Evolutionary conservation across 768 basidiomycete genomes (phyloP), one percentile per base, ranked within the genome.

Genomic region (Mycena indigotica): DNA sequence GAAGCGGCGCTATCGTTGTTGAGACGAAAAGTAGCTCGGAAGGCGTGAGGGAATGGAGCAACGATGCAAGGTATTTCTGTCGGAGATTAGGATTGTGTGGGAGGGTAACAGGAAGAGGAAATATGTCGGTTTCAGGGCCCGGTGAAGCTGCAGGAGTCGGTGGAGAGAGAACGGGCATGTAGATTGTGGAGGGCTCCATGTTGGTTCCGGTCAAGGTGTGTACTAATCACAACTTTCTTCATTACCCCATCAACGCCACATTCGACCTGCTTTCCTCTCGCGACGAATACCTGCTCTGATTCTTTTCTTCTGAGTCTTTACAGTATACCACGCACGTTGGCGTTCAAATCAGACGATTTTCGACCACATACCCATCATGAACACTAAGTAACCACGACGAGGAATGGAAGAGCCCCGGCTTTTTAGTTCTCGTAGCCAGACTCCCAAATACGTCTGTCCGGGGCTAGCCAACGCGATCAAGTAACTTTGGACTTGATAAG

Each of bases 1-100:
- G 82, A 39, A 86, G 78, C 1, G 84, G 84, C 0, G 83, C 74
- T 64, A 89, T 81, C n/a, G 79, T 80, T 4, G 81, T 77, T 0
- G 86, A 87, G 62, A 90, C 76, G 73, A 82, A 88, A 6, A 83
- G 72, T n/a, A 89, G 78, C 62, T 90, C 88, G 0, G 79, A 72
- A 5, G 81, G 81, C 0, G 81, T 82, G 68, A 85, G 85, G 35
- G 81, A 78, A 52, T 71, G 67, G 8, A 88, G 73, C 50, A 88
- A 67, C 5, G 79, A 72, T 1, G 75, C 61, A 24, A 88, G 79
- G 57, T 81, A 82, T 60, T 80, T 77, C 60, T 77, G 77, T n/a
- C 86, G 79, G 12, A 75, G 67, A 5, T 70, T 57, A 2, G 79
- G 72, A 19, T 77, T 75, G 4, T 74, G 70, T 28, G 75, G 60